These are phyloP conservation scores for Neofusicoccum kwambonambiense DNA, from an alignment of 2,329 filamentous ascomycete genomes.

Conservation along the genomic window DNA sequence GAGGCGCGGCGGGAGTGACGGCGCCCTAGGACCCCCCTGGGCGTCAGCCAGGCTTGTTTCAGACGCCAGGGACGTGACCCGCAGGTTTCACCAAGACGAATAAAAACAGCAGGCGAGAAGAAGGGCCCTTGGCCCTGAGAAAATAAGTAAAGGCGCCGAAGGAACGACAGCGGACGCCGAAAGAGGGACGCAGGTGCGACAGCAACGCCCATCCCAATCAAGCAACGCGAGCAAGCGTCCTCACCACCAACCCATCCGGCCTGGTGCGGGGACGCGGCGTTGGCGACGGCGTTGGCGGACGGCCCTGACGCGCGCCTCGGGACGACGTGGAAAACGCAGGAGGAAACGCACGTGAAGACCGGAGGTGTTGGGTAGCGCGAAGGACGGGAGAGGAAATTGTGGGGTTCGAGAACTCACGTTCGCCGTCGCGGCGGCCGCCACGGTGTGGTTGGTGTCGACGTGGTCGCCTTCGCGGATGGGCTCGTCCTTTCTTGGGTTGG, in stretches of 20 bases:
- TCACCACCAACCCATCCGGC: too few species aligned
- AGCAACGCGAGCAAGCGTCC: too few species aligned
- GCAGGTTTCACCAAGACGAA: background rate
- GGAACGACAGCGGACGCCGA: too few species aligned
- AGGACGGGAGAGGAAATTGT: background rate
- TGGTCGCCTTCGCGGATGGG: slow-evolving; percentile 41
- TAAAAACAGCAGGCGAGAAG: background rate
- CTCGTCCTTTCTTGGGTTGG: slow-evolving; percentile 38
- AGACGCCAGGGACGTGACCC: background rate
- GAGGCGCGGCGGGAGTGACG: too few species aligned
- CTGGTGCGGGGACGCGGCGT: background rate
- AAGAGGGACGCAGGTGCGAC: too few species aligned
- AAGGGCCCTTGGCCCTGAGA: background rate
- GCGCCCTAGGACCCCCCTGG: background rate
- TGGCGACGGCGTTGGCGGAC: background rate
- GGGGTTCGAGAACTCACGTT: slow-evolving; percentile 27
- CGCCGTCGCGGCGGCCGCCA: slow-evolving; percentile 41
- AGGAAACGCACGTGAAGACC: background rate
- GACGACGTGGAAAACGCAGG: background rate
- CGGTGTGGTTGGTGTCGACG: slow-evolving; percentile 41
- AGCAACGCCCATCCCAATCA: too few species aligned
- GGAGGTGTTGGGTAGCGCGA: background rate
- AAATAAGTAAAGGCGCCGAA: too few species aligned
- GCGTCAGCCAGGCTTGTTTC: slow-evolving; percentile 6
- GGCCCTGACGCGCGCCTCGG: background rate